Base-by-base conservation (phyloP, 805 yeast genomes). In the Lipomyces oligophaga region DNA sequence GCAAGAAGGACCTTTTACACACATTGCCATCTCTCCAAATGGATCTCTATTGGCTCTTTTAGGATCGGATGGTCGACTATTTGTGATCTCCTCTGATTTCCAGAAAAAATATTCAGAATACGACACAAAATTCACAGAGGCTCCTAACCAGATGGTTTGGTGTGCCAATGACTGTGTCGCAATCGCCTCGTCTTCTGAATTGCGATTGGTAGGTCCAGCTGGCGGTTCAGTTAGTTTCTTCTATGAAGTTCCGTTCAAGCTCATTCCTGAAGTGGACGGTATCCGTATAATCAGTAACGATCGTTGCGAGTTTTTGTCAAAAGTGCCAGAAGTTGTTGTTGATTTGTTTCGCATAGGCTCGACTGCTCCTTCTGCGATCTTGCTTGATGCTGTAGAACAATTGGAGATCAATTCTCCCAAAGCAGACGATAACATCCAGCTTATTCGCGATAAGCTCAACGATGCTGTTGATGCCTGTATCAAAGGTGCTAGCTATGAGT, bases 141-240 rank as follows among this genome's bases (percentile, higher is more conserved):
- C 58, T 4, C 49, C 57, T 0, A 80, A 83, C 0, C 63, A 74
- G 49, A 66, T 85, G 16, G 73, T 72, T 47, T 93, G 97, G 97
- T 83, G 96, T 61, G 86, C 90, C 0, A 79, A 81, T 55, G 95
- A 87, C 64, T 86, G 93, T 0, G 79, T 89, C 1, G 79, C 81
- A 0, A 60, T 82, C 10, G 68, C 78, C 1, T 66, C 66, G 49
- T 68, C 74, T 2, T 90, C 83, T 55, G 87, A 83, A 42, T 58
- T 87, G 22, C 75, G 75, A 49, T 61, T 89, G 13, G 72, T 82
- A 28, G 95, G 94, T 0, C 90, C 95, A 0, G 76, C 79, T 8
- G 77, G 75, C 15, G 62, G 57, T 0, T 41, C 61, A 5, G 39
- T 63, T 10, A 52, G 63, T 60, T 75, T 35, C 5, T 60, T 52